phyloP scores from a whole-genome alignment of 1,284 basidiomycete genomes.

The Tilletia setariae region DNA sequence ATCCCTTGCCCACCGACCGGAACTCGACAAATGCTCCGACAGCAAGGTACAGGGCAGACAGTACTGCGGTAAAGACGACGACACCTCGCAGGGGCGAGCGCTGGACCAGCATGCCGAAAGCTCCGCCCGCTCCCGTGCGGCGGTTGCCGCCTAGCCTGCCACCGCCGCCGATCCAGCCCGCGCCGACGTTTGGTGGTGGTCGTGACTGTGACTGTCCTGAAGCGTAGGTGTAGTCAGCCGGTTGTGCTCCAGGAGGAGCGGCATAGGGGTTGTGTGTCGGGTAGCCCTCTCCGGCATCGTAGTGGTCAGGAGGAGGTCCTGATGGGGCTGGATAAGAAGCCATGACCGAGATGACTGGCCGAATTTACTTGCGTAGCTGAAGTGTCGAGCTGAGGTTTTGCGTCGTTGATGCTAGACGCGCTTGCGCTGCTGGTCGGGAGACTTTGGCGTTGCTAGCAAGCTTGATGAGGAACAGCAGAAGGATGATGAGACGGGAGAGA shows the following conservation, averaged over 20 bases:
- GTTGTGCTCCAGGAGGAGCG: neutral
- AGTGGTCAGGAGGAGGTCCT: neutral
- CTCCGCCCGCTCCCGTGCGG: neutral
- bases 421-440: neutral
- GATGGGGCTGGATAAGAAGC: neutral
- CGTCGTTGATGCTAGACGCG: too few relatives aligned
- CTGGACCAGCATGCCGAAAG: slow-evolving; percentile 22
- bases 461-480: neutral
- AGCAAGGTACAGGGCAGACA: slow-evolving; percentile 39
- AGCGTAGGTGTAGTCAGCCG: neutral
- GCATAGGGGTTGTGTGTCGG: slow-evolving; percentile 15
- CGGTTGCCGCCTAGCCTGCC: neutral
- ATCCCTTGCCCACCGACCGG: slow-evolving; percentile 21
- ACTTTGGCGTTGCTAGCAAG: neutral
- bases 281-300: neutral
- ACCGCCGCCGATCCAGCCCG: neutral
- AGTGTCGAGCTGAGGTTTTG: too few relatives aligned
- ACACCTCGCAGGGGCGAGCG: slow-evolving; percentile 42
- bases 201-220: neutral
- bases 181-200: neutral
- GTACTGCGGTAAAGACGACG: slow-evolving; percentile 38
- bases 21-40: slow-evolving; percentile 34
- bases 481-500: neutral
- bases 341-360: neutral
- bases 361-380: too few relatives aligned